Conservation (phyloP, 371 early-diverging fungal genomes). For the Syncephalastrum contaminatum region DNA sequence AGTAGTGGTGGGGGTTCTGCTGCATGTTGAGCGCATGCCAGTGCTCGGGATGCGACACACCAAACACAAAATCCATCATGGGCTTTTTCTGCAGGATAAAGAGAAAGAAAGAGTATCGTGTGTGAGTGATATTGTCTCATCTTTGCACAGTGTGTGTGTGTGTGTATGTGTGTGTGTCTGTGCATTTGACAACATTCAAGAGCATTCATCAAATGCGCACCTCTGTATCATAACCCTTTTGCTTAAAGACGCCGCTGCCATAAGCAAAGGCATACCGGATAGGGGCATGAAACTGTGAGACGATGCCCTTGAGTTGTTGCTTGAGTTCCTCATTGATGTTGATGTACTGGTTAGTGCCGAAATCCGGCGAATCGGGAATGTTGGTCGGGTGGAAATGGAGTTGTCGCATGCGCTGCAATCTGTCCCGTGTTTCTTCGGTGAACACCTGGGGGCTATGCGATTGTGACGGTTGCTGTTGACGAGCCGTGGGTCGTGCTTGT, state of each 20-base stretch:
- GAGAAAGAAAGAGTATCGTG: slow-evolving; percentile 1
- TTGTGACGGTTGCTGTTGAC: slow-evolving; percentile 7
- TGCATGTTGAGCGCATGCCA: slow-evolving; percentile 95
- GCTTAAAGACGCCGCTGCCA: slow-evolving; percentile 92
- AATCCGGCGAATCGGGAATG: slow-evolving; percentile 60
- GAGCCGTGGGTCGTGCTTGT: neutral
- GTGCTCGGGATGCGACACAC: slow-evolving; percentile 92
- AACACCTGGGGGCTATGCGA: slow-evolving; percentile 13
- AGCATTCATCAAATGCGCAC: slow-evolving; percentile 26
- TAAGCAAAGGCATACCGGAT: slow-evolving; percentile 91
- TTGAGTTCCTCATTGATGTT: slow-evolving; percentile 60
- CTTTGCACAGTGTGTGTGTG: no score
- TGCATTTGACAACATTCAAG: no score
- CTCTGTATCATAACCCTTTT: slow-evolving; percentile 76
- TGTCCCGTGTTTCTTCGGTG: slow-evolving; percentile 36
- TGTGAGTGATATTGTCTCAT: no score
- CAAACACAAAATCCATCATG: slow-evolving; percentile 95
- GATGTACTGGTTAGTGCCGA: slow-evolving; percentile 68
- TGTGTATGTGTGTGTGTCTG: no score
- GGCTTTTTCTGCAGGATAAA: slow-evolving; percentile 49
- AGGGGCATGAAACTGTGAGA: slow-evolving; percentile 66
- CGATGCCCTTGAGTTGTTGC: slow-evolving; percentile 56
- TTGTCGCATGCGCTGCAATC: slow-evolving; percentile 37
- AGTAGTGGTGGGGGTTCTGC: slow-evolving; percentile 90
- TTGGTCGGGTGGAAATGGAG: slow-evolving; percentile 51